Percentiles rank a stretch among this genome's conserved stretches.
Conservation (phyloP, 495 filamentous ascomycete species). For the Ramalina peruviana region DNA sequence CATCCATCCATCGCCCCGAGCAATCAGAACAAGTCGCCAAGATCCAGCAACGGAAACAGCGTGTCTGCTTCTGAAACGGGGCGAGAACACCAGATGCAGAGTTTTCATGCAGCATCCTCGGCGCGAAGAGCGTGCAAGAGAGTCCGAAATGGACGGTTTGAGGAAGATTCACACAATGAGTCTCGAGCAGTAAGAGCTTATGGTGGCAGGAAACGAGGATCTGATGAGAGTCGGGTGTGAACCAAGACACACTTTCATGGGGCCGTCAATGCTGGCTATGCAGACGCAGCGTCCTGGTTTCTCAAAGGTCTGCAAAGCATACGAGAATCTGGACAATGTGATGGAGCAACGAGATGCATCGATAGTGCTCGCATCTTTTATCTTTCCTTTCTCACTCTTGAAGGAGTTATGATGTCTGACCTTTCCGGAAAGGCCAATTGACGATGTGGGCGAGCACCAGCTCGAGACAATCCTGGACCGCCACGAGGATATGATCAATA, state of each 20-base stretch:
- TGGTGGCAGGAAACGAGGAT: neutral
- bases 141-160: neutral
- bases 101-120: neutral
- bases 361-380: too few relatives aligned
- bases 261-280: neutral
- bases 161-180: neutral
- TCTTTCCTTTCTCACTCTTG: too few relatives aligned
- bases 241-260: neutral
- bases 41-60: neutral
- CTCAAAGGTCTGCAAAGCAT: constrained; percentile 32
- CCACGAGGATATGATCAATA: too few relatives aligned
- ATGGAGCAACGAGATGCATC: too few relatives aligned
- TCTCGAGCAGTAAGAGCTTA: neutral
- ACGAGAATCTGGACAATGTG: constrained; percentile 44
- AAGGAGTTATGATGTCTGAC: too few relatives aligned
- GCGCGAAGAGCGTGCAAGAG: neutral
- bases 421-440: too few relatives aligned
- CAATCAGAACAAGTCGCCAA: neutral
- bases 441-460: too few relatives aligned
- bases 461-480: too few relatives aligned
- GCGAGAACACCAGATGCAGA: neutral
- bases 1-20: too few relatives aligned
- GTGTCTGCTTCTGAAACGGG: neutral
- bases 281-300: neutral
- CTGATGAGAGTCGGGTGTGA: too few relatives aligned